Base-by-base conservation (phyloP, 805 yeast species). In the Suhomyces tanzawaensis region DNA sequence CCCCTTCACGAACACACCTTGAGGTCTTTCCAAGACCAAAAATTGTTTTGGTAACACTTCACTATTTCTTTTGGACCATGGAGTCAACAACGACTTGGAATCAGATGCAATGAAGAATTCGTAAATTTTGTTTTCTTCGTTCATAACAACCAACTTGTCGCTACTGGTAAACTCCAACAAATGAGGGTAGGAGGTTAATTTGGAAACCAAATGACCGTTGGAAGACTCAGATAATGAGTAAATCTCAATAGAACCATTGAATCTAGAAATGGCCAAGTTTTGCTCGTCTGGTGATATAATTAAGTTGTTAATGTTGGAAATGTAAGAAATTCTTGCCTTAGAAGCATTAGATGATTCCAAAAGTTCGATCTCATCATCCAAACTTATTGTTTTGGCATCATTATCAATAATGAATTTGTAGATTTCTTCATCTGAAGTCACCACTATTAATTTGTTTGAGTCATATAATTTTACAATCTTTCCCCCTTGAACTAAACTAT, bases 21-120 rank as follows among this genome's bases (percentile, higher is more conserved):
- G 72, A 39, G 95, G 81, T 49, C 82, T 80, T 13, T 74, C 75
- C 37, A 76, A 65, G 2, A 67, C 57, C 13, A 71, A 54, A 44
- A 84, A 80, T 44, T 79, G 78, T 25, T 67, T 67, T 2, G 98
- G 97, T 46, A 89, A 61, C 40, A 76, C 71, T 36, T 85, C 93
- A 13, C 87, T 74, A 59, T 88, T 88, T 36, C 74, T 65, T 45
- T 79, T 77, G 8, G 95, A 82, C 99, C 98, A 91, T 7, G 72
- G 53, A 0, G 96, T 82, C 47, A 79, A 68, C 33, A 76, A 56
- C 16, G 46, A 41, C 23, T 51, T 51, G n/a, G 48, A 37, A 13
- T 46, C 39, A 11, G 46, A 32, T 12, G 17, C 34, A 13, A 72
- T 47, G 35, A 76, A 71, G 49, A 87, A 82, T 62, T 89, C 97